Percentiles rank a stretch among this genome's conserved stretches.
Evolutionary conservation across 108 stramenopile species (phyloP).

Genomic region (Cyclotella choctawhatcheeana): DNA sequence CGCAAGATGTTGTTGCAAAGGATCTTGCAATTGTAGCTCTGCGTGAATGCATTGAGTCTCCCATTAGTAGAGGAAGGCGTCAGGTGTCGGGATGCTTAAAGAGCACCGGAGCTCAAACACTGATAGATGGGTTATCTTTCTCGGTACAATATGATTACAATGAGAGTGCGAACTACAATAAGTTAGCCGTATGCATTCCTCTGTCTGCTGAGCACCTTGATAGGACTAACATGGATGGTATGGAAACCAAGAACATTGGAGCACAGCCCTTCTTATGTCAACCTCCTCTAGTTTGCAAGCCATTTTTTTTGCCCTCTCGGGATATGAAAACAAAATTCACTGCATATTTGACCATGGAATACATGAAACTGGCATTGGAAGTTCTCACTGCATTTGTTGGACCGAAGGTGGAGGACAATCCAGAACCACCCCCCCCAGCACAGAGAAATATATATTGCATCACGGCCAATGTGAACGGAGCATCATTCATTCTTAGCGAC

Average conservation of each 20-base stretch:
- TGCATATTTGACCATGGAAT: conserved; percentile 66
- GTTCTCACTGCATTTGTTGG: conserved; percentile 48
- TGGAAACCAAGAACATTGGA: conserved; percentile 55
- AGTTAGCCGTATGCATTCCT: conserved; percentile 58
- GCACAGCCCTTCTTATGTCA: conserved; percentile 57
- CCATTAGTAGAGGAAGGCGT: conserved; percentile 34
- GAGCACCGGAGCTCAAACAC: conserved; percentile 47
- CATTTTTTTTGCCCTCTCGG: conserved; percentile 45
- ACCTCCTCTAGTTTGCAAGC: conserved; percentile 65
- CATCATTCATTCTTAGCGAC: conserved; percentile 73
- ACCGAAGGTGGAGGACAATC: conserved; percentile 28
- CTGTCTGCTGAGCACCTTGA: conserved; percentile 47
- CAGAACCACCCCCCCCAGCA: not conserved
- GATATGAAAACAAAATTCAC: conserved; percentile 61
- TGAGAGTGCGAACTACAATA: conserved; percentile 52
- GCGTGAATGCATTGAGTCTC: conserved; percentile 28
- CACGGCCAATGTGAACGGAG: conserved; percentile 48
- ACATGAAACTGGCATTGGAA: conserved; percentile 52
- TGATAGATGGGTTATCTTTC: conserved; percentile 80
- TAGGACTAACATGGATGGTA: conserved; percentile 32
- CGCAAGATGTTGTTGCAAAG: conserved; percentile 70
- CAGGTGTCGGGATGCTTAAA: conserved; percentile 50
- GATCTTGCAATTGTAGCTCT: conserved; percentile 64
- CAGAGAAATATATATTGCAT: conserved; percentile 54
- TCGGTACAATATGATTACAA: conserved; percentile 69